A percentile compares a stretch with the other conserved stretches of the same genome.
These are phyloP conservation scores for Trifolium repens DNA, from an alignment of 306 rosid species.

Conservation along the genomic window DNA sequence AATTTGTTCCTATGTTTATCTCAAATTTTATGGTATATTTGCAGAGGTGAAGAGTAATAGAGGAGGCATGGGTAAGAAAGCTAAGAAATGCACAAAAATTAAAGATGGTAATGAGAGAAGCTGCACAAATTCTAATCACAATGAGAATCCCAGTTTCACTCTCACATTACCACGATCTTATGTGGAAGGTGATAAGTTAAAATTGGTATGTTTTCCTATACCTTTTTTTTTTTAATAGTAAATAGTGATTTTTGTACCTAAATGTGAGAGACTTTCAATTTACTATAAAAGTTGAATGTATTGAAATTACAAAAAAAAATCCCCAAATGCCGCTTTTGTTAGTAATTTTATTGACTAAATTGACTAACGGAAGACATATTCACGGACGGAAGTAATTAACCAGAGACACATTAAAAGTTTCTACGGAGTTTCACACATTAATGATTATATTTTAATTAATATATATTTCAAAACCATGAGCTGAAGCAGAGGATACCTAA, in stretches of 20 bases:
- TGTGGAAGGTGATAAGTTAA: not conserved
- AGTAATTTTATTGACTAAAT: no score
- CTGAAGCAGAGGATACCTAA: no score
- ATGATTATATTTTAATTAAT: no score
- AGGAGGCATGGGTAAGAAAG: no score
- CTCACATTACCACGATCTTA: not conserved
- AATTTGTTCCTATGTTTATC: not conserved
- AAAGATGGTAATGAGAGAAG: not conserved
- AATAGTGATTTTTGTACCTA: not conserved
- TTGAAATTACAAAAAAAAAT: not conserved
- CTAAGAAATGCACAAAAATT: not conserved
- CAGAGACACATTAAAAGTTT: not conserved
- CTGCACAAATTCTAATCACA: no score
- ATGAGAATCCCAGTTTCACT: no score
- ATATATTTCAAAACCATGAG: not conserved
- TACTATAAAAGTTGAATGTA: not conserved
- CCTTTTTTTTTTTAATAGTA: no score
- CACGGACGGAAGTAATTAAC: not conserved
- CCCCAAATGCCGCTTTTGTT: no score
- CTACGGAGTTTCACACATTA: not conserved
- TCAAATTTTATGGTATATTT: no score
- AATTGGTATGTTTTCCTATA: not conserved
- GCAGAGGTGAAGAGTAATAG: no score
- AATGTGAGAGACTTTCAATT: not conserved
- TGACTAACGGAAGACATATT: not conserved